These are phyloP conservation scores for Puccinellia tenuiflora DNA, from an alignment of 176 grass and related monocot genomes.

Conservation along the genomic window DNA sequence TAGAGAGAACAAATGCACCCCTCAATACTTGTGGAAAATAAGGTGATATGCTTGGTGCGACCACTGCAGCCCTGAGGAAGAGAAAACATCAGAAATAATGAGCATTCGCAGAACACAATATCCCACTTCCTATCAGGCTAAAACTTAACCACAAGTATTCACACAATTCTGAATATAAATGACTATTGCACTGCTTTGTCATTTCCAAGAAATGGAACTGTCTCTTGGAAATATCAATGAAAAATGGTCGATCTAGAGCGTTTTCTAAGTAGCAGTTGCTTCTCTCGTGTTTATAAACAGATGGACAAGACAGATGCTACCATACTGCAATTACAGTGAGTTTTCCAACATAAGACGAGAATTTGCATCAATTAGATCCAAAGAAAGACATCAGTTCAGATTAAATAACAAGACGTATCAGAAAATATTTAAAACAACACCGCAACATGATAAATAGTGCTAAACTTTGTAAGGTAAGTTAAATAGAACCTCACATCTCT, in stretches of 20 bases:
- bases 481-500: constrained; percentile 59
- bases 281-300: background rate
- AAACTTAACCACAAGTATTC: background rate
- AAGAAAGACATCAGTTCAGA: background rate
- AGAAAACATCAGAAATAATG: constrained; percentile 14
- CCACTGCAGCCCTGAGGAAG: constrained; percentile 51
- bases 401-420: background rate
- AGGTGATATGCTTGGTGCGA: constrained; percentile 58
- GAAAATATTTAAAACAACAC: background rate
- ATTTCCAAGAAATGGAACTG: background rate
- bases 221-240: constrained; percentile 17
- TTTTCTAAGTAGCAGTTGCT: background rate
- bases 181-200: background rate
- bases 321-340: background rate
- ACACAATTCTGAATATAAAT: background rate
- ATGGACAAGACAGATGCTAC: background rate
- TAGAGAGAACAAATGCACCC: constrained; percentile 72
- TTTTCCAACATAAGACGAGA: background rate
- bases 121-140: background rate
- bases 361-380: background rate
- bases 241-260: background rate
- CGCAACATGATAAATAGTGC: background rate
- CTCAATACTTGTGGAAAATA: constrained; percentile 73
- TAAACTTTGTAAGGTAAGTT: background rate
- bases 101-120: constrained; percentile 15